Base-by-base conservation (phyloP, 2,329 filamentous ascomycete species). In the Fusarium chuoi region DNA sequence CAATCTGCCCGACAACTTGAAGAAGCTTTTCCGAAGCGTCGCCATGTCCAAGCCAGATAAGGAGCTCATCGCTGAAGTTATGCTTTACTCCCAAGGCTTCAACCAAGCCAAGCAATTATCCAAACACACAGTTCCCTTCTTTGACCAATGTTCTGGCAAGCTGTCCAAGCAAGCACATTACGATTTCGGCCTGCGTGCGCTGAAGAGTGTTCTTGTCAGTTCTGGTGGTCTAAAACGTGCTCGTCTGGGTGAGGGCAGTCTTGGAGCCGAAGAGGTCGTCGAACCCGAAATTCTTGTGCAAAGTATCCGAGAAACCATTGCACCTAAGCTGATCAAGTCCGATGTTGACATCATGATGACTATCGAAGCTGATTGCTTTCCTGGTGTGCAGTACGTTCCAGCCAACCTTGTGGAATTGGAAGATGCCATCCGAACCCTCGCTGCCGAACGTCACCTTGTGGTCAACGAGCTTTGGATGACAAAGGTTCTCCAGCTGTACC, bases 11-110 rank as follows among this genome's bases (percentile, higher is more conserved):
- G 96, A 99, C 85, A 99, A 99, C 82, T 84, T 99, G 85, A 99
- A 99, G 90, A 99, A 99, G 85, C 87, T 99, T 45, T 99, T 99
- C 90, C 92, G 97, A 81, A 99, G 96, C 79, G 95, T 99, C 58
- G 96, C 96, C 71, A 99, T 99, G 96, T 99, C 96, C 17, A 99
- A 98, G 84, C 96, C 96, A 2, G 97, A 99, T 87, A 99, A 99
- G 84, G 97, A 99, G 83, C 92, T 99, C 65, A 99, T 99, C 84
- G 95, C 96, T 41, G 96, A 99, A 86, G 96, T 99, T 79, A 99
- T 99, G 97, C 90, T 99, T 41, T 99, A 98, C 88, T 99, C 97
- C 2, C 96, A 99, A 83, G 96, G 96, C 80, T 99, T 99, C 87
- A 97, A 94, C 78, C 94, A 98, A 82, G 96, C 96, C 41, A 99